phyloP scores from a whole-genome alignment of 805 yeast genomes.

The Hanseniaspora mollemarum region DNA sequence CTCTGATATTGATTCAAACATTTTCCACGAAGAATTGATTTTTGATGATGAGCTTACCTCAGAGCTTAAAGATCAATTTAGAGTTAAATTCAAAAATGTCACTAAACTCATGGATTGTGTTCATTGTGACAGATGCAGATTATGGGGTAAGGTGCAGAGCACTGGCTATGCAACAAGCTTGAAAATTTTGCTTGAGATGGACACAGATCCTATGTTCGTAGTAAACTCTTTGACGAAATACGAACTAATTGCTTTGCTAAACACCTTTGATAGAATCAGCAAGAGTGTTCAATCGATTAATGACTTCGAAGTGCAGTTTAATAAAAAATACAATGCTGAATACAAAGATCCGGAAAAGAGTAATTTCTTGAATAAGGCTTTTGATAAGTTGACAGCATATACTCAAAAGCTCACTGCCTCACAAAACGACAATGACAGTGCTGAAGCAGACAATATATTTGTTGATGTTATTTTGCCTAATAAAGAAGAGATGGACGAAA shows the following conservation, averaged over 20 bases:
- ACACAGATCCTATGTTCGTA: conserved; percentile 38
- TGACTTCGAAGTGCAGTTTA: conserved; percentile 51
- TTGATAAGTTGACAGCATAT: conserved; percentile 15
- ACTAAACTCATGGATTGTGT: conserved; percentile 95
- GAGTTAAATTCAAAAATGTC: conserved; percentile 75
- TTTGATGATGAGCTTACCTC: conserved; percentile 37
- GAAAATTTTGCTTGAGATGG: conserved; percentile 72
- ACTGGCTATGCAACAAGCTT: conserved; percentile 96
- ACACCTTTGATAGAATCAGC: conserved; percentile 85
- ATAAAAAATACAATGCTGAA: conserved; percentile 25
- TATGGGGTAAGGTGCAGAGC: conserved; percentile 97
- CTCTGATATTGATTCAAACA: conserved; percentile 27
- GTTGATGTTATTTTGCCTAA: conserved; percentile 9
- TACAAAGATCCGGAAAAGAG: conserved; percentile 23
- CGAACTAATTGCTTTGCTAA: conserved; percentile 80
- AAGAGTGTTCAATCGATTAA: conserved; percentile 68
- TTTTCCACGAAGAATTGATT: conserved; percentile 42
- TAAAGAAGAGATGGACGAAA: background rate
- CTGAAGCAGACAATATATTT: conserved; percentile 16
- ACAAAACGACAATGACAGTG: background rate
- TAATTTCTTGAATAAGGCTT: conserved; percentile 29
- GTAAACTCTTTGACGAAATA: conserved; percentile 56
- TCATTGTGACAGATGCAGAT: conserved; percentile 92
- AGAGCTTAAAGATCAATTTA: conserved; percentile 70
- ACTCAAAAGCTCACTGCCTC: background rate